Evolutionary conservation across 495 filamentous ascomycete species (phyloP), one percentile per base, ranked within the genome.

Genomic region (Beverwykella pulmonaria): DNA sequence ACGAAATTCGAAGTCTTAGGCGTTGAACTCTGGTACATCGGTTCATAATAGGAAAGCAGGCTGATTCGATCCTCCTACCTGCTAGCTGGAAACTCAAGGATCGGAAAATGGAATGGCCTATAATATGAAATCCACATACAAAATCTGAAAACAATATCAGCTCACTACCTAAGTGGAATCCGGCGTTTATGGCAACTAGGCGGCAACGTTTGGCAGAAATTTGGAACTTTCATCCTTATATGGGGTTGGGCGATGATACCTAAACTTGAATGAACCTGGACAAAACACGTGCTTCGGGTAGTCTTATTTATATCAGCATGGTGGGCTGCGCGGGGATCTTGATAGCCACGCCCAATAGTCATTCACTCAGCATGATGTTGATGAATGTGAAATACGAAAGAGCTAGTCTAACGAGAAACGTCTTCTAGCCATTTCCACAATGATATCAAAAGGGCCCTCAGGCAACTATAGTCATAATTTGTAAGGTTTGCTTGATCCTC

Each of bases 1-100:
- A 85, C 87, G 71, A 97, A 96, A 73, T 98, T 97, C 72, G 92
- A 94, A 57, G 84, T 98, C 6, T 68, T 97, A 1, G 93, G 92
- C 9, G 90, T 97, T 2, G 95, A 98, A 80, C 75, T 97, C 20
- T 98, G 93, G 93, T 91, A 87, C 73, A 83, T 97, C 61, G 87
- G 86, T 39, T 76, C 70, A 27, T 72, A 36, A 72, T 63, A 17
- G 39, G 39, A 12, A 44, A n/a, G 3, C 15, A n/a, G 39, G 9
- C 39, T 44, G 30, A 5, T 5, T 34, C 30, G 30, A 34, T 34
- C 30, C 12, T 34, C 30, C 12, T 12, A 12, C 5, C 30, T 12
- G 4, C 30, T 34, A 12, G 12, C 30, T 34, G 30, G 30, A 34
- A 34, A 34, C 12, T 34, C 30, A 34, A 5, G 30, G 30, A 12